Conservation (phyloP, 768 basidiomycete genomes). For the Kwoniella heveanensis region DNA sequence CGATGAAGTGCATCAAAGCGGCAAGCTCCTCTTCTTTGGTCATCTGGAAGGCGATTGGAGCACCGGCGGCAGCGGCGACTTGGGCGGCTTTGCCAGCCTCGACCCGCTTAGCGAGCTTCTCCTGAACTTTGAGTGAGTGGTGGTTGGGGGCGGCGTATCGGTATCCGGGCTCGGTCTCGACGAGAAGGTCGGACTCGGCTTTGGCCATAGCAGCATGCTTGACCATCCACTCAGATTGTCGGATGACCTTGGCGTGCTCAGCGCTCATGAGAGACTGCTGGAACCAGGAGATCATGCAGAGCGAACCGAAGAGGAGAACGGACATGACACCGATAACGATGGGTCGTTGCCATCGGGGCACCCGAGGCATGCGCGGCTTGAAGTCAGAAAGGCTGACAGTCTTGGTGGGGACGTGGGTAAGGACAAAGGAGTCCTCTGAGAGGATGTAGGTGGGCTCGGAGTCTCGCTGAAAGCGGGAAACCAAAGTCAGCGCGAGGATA, state of each 20-base stretch:
- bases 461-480: conserved; percentile 5
- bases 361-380: conserved; percentile 19
- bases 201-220: conserved; percentile 26
- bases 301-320: conserved; percentile 28
- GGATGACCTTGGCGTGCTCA: conserved; percentile 25
- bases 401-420: conserved; percentile 32
- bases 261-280: conserved; percentile 23
- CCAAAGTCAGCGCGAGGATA: neutral
- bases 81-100: conserved; percentile 13
- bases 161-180: conserved; percentile 27
- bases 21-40: conserved; percentile 33
- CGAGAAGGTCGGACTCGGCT: conserved; percentile 21
- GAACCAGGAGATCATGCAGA: conserved; percentile 32
- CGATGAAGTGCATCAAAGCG: conserved; percentile 33
- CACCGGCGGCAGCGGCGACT: neutral
- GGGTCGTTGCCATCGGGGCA: conserved; percentile 31
- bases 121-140: conserved; percentile 29
- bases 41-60: conserved; percentile 22
- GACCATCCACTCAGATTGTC: conserved; percentile 22
- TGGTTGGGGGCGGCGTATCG: conserved; percentile 22
- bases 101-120: conserved; percentile 21
- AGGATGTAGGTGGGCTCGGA: conserved; percentile 30
- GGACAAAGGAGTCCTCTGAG: conserved; percentile 26
- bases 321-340: conserved; percentile 29
- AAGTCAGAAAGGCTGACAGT: conserved; percentile 25